Base-by-base conservation (phyloP, 208 protist genomes). In the Leishmania martiniquensis region DNA sequence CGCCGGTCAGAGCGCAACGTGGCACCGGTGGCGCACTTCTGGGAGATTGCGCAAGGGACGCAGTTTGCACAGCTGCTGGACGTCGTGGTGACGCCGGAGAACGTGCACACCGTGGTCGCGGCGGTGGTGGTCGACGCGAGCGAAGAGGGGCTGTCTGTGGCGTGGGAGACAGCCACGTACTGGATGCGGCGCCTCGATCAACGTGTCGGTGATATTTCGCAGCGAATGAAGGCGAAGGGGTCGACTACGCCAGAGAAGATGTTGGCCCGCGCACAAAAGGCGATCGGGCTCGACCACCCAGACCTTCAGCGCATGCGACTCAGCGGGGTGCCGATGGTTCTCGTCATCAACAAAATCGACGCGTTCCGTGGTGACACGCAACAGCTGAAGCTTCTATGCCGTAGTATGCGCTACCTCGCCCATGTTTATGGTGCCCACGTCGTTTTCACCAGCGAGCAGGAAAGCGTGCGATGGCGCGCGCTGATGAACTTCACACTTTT, bases 261-360 rank as follows among this genome's bases (percentile, higher is more conserved):
- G 74, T 10, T 95, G 25, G 47, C 63, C 22, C 86, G 93, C 5
- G 87, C 85, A n/a, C 80, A 94, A 72, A 84, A 87, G 62, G 70
- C 76, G 37, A 52, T 97, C 42, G 95, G 95, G 9, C 81, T 84
- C 20, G 73, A 86, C 39, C 91, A 98, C 83, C 91, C 91, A 34
- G 95, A 97, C 71, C 51, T 96, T 22, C 77, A 86, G 42, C 86
- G 93, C 10, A 86, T 97, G 78, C 91, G 90, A 0, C 78, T 97
- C 20, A 91, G 83, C 60, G 95, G 95, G 20, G 34, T 98, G 22
- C 95, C 93, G 45, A 97, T 86, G 52, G 83, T 98, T 15, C 82
- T 98, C 10, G 90, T 98, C 39, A 80, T 91, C 39, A 97, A 96
- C 78, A 95, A 97, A 73, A 88, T 95, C 62, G 94, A 98, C 65